Base-by-base conservation (phyloP, 2,329 filamentous ascomycete species). In the Ceratocystis diversiconidia region DNA sequence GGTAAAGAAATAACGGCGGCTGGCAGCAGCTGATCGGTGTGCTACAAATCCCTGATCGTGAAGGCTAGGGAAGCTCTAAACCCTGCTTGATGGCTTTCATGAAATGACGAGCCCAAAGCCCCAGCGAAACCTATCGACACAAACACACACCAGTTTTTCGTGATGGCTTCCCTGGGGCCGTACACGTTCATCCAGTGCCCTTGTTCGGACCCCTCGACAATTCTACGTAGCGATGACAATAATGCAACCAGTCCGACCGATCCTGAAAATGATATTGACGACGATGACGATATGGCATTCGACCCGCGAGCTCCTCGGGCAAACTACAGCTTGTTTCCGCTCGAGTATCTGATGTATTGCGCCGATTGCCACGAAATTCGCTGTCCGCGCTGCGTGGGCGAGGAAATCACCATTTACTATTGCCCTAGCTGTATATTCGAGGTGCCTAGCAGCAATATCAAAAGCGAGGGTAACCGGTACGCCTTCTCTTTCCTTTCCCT, bases 341-440 rank as follows among this genome's bases (percentile, higher is more conserved):
- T 96, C 57, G 92, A 97, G 72, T 87, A 96, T 73, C 83, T 99
- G 30, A 82, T 97, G 50, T 99, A 95, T 78, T 99, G 94, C 78
- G 92, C 96, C 73, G 94, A 97, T 74, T 99, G 94, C 75, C 90
- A 95, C 73, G 88, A 96, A 75, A 95, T 97, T 68, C 88, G 94
- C 70, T 99, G 94, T 73, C 89, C 90, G 5, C 82, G 91, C 76
- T 99, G 94, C 73, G 89, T 95, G 64, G 84, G 87, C 61, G 94
- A 99, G 73, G 94, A 99, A 76, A 91, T 96, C 65, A 86, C 95
- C 61, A 94, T 90, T 64, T 96, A 91, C 80, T 99, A 90, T 76
- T 99, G 94, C 72, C 94, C 94, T 4, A 92, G 85, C 73, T 99
- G 94, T 74, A 77, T 99, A 66, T 97, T 99, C 72, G 94, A 99